Evolutionary conservation across 441 rosid species (phyloP).

Genomic region (Corymbia calophylla): DNA sequence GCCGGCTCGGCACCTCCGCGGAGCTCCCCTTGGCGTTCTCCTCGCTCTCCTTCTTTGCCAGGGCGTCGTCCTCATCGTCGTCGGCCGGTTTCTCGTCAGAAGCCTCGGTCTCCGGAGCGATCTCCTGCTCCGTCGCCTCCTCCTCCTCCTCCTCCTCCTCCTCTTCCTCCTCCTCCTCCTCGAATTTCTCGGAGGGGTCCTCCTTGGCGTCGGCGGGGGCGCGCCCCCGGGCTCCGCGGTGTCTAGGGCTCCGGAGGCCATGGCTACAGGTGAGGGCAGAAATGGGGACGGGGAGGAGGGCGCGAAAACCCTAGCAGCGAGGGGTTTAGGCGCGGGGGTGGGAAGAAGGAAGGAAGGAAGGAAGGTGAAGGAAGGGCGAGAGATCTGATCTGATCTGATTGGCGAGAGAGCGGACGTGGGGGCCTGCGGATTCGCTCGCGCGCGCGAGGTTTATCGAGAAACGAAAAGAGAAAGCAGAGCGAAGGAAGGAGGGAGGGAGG

Average conservation of each 20-base stretch:
- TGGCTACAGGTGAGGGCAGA: background rate
- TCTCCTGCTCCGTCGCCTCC: background rate
- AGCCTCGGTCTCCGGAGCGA: background rate
- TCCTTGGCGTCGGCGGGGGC: background rate
- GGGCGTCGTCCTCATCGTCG: background rate
- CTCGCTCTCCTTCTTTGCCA: background rate
- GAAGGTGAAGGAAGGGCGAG: background rate
- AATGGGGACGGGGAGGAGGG: background rate
- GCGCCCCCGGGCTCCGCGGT: background rate
- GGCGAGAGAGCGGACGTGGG: background rate
- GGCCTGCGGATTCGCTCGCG: background rate
- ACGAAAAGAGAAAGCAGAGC: background rate
- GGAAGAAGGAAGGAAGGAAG: background rate
- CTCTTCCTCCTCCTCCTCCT: background rate
- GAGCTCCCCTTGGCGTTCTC: slow-evolving; percentile 18
- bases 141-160: background rate
- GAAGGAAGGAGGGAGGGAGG: background rate
- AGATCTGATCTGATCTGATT: background rate
- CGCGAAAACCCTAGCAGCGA: background rate
- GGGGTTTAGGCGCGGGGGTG: background rate
- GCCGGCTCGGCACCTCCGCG: slow-evolving; percentile 11
- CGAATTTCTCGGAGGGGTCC: background rate
- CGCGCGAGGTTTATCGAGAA: background rate
- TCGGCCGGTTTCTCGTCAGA: background rate
- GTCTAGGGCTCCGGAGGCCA: background rate